Evolutionary conservation across 73 alveolate species (phyloP).

Genomic region (Tetrahymena malaccensis): DNA sequence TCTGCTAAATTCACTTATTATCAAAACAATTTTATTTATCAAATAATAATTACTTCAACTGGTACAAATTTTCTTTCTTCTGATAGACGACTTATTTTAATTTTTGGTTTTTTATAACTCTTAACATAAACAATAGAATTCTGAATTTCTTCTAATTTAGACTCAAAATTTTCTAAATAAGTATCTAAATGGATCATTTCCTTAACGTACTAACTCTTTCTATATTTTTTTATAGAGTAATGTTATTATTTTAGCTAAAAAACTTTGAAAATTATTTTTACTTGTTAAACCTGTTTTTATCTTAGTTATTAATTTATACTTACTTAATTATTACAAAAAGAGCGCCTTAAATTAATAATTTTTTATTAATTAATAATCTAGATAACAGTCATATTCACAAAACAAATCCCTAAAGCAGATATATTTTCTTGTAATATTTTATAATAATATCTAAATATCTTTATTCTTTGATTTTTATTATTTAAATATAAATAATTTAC

Average conservation of each 20-base stretch:
- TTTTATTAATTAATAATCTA: neutral
- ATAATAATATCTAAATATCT: neutral
- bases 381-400: neutral
- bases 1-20: neutral
- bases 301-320: neutral
- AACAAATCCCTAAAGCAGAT: neutral
- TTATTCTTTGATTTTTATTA: neutral
- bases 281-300: neutral
- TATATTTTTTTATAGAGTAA: neutral
- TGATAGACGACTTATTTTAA: neutral
- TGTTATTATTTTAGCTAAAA: neutral
- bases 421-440: neutral
- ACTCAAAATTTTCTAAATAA: neutral
- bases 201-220: neutral
- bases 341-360: neutral
- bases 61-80: neutral
- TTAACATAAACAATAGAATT: neutral
- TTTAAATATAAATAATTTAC: neutral
- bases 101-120: neutral
- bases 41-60: neutral
- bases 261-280: neutral
- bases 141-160: neutral
- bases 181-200: neutral
- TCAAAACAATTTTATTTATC: neutral
- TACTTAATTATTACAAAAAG: neutral